Base-by-base conservation (phyloP, 1,284 basidiomycete genomes). In the Pseudozyma sp. region DNA sequence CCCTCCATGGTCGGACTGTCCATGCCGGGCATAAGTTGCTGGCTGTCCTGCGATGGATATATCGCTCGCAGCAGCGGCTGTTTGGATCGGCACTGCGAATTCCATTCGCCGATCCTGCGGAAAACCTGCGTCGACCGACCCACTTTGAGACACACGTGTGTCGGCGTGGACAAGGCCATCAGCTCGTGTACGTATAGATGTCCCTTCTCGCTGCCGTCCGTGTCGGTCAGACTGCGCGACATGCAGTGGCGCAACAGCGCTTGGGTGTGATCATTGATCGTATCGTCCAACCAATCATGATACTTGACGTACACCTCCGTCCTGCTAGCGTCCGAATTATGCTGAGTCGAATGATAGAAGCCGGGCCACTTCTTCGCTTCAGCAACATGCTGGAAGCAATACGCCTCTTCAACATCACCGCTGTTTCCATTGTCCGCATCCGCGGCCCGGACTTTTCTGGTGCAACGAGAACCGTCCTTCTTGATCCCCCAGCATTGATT, bases 141-240 rank as follows among this genome's bases (percentile, higher is more conserved):
- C 3, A 80, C 68, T 44, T 80, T 80, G 44, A 80, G 58, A 42
- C 74, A 75, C 0, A 69, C 9, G 31, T 71, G 68, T 3, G 53
- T 54, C 0, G 29, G 10, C 5, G 42, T 68, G 8, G 66, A 67
- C 7, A 50, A 62, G 11, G 68, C 73, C 7, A 58, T 49, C 7
- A 80, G 66, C 53, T 78, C 77, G 50, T 80, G 70, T 39, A 79
- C 67, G 66, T 80, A 80, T 19, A 79, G 31, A 49, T 80, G 74
- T 6, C 78, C 78, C 3, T 33, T 47, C 33, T 78, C 75, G 7
- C 19, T 43, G 0, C 40, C 50, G 35, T 79, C 77, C 0, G 51
- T 46, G 3, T 54, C 59, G 0, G 71, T 53, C 0, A 58, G 47
- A 1, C 54, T 46, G 10, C 46, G 53, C 7, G 50, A 43, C 77